Evolutionary conservation across 306 rosid genomes (phyloP), one percentile per base, ranked within the genome.

Genomic region (Acacia confusa): DNA sequence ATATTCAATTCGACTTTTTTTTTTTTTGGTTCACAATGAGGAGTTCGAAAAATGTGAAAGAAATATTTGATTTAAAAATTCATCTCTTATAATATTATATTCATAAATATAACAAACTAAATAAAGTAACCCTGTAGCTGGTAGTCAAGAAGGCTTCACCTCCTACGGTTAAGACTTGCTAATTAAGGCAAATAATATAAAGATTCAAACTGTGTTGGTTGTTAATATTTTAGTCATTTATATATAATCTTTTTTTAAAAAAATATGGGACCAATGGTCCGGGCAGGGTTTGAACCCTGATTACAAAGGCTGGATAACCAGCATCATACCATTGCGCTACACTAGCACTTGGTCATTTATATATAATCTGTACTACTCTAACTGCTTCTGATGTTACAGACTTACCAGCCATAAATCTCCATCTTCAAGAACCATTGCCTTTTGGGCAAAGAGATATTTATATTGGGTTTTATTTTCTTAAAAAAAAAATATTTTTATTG

Each of bases 141-240:
- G 9, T 4, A 10, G 27, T 22, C 19, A 25, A 72, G 40, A 47
- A 27, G 30, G 34, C 40, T 71, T 71, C 40, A 71, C 58, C 24
- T 71, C 75, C 75, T 2, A 45, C 40, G n/a, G 40, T 8, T 48
- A 72, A 72, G 61, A 72, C 76, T 47, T 48, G 76, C 63, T 27
- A 72, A 72, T 71, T 45, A 71, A 71, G 75, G 55, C 55, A 70
- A 45, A 71, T 5, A 11, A 15, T 14, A 17, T 25, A 0, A 0
- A 45, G 22, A n/a, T 71, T 43, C n/a, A 43, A 43, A 25, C 16
- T 27, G 38, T 45, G 60, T 71, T 12, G 76, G 60, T 71, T 45
- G 76, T 45, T 71, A 45, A 71, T 71, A 43, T 44, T 9, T 19
- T 19, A 20, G 11, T 22, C 13, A n/a, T 22, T n/a, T 9, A 57